Evolutionary conservation across 23 red algal species (phyloP).

Genomic region (Gracilaria gracilis): DNA sequence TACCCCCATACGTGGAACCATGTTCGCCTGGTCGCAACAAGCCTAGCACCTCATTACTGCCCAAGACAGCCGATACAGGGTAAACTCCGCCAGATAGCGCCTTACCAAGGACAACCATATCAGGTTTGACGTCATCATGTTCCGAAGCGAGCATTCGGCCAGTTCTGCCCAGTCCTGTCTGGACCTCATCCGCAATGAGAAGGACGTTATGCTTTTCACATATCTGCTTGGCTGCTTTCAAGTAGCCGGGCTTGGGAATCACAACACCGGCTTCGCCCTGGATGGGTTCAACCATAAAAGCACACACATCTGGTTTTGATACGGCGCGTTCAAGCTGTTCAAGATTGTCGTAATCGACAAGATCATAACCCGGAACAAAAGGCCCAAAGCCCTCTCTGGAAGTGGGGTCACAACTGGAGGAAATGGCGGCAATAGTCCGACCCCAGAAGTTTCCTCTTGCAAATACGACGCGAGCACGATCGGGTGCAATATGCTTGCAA

Average conservation of each 20-base stretch:
- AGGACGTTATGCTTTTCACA: conserved; percentile 88
- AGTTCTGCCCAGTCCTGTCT: conserved; percentile 92
- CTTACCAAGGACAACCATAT: conserved; percentile 97
- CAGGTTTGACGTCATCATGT: conserved; percentile 87
- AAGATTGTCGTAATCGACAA: conserved; percentile 85
- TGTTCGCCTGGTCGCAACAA: conserved; percentile 86
- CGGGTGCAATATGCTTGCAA: conserved; percentile 85
- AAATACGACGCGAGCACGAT: conserved; percentile 83
- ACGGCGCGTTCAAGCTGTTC: conserved; percentile 77
- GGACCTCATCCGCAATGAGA: conserved; percentile 98
- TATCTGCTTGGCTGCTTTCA: conserved; percentile 70
- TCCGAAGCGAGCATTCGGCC: conserved; percentile 86
- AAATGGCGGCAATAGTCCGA: conserved; percentile 87
- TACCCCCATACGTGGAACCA: conserved; percentile 99
- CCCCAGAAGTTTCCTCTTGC: conserved; percentile 96
- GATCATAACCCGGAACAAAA: conserved; percentile 85
- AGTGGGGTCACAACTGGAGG: conserved; percentile 75
- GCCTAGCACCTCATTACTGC: conserved; percentile 83
- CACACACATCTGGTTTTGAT: conserved; percentile 79
- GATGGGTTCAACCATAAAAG: conserved; percentile 99
- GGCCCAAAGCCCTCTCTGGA: conserved; percentile 89
- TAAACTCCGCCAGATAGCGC: conserved; percentile 92
- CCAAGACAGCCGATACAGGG: conserved; percentile 92
- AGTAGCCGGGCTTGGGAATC: conserved; percentile 86
- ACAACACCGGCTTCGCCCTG: conserved; percentile 99